Evolutionary conservation across 176 grass and related monocot genomes (phyloP).

Genomic region (Bothriochloa decipiens): DNA sequence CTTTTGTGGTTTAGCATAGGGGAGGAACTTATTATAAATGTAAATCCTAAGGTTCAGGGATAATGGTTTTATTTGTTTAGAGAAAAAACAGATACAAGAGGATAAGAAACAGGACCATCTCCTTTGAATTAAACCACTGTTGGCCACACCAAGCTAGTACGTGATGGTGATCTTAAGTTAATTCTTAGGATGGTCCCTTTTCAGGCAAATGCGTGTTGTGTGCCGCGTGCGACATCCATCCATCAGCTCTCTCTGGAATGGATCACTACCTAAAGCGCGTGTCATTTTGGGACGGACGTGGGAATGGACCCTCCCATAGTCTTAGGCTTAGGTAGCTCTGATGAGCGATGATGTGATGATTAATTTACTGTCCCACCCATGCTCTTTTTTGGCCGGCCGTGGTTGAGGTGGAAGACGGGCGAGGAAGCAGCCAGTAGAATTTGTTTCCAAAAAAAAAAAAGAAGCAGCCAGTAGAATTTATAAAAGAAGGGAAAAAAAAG

Average conservation of each 20-base stretch:
- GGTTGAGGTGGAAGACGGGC: neutral
- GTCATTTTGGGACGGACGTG: constrained; percentile 11
- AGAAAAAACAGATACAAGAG: neutral
- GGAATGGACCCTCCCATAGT: neutral
- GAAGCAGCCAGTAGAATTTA: too few relatives aligned
- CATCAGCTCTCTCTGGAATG: neutral
- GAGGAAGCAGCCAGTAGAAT: neutral
- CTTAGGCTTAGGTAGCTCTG: neutral
- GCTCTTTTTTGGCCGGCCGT: constrained; percentile 46
- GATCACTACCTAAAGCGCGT: neutral
- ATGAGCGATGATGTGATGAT: constrained; percentile 7
- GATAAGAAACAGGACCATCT: neutral
- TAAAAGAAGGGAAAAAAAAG: too few relatives aligned
- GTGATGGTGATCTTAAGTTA: neutral
- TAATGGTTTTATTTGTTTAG: too few relatives aligned
- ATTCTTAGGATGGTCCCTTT: neutral
- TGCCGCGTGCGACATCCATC: too few relatives aligned
- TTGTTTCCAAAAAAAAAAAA: too few relatives aligned
- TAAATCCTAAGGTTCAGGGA: too few relatives aligned
- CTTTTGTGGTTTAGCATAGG: neutral
- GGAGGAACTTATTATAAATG: too few relatives aligned
- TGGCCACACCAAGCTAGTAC: neutral
- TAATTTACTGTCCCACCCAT: neutral
- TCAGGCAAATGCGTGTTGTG: neutral
- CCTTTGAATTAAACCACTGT: neutral